These are phyloP conservation scores for Tilletia setariae DNA, from an alignment of 1,284 basidiomycete species.

Conservation along the genomic window DNA sequence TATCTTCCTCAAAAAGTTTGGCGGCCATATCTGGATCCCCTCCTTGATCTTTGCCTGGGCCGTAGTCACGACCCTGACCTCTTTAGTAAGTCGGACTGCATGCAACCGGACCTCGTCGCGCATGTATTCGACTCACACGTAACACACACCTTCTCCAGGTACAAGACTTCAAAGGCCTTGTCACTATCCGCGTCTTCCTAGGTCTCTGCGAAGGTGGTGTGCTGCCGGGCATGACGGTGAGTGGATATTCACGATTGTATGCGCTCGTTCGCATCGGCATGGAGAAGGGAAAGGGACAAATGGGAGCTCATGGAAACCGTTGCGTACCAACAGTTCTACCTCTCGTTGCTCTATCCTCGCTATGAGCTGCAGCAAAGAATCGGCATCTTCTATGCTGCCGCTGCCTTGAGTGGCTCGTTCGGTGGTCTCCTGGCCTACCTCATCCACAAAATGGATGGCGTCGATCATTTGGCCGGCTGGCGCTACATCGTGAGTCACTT, in stretches of 20 bases:
- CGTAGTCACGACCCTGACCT: constrained; percentile 19
- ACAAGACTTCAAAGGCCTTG: constrained; percentile 20
- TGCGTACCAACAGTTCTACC: constrained; percentile 27
- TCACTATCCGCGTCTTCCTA: constrained; percentile 28
- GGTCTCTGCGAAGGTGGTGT: constrained; percentile 43
- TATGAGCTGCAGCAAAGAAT: constrained; percentile 35
- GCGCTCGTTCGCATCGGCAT: too few species aligned
- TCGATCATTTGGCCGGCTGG: constrained; percentile 31
- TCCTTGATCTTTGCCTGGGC: constrained; percentile 11
- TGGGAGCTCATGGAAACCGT: too few species aligned
- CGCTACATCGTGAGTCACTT: constrained; percentile 25
- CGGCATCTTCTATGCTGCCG: constrained; percentile 35
- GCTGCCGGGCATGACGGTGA: constrained; percentile 46
- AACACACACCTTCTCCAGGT: constrained; percentile 39
- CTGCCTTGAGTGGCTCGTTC: constrained; percentile 25
- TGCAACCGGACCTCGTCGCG: too few species aligned
- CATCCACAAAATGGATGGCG: constrained; percentile 36
- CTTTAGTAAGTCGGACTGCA: constrained; percentile 29
- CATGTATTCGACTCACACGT: constrained; percentile 31
- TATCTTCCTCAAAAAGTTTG: constrained; percentile 47
- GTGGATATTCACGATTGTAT: constrained; percentile 27
- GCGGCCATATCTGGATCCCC: constrained; percentile 36
- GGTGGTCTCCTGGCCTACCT: constrained; percentile 36
- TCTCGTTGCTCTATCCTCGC: constrained; percentile 36
- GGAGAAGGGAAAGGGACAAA: too few species aligned